These are phyloP conservation scores for Clonostachys byssicola DNA, from an alignment of 2,329 filamentous ascomycete genomes.

Conservation along the genomic window DNA sequence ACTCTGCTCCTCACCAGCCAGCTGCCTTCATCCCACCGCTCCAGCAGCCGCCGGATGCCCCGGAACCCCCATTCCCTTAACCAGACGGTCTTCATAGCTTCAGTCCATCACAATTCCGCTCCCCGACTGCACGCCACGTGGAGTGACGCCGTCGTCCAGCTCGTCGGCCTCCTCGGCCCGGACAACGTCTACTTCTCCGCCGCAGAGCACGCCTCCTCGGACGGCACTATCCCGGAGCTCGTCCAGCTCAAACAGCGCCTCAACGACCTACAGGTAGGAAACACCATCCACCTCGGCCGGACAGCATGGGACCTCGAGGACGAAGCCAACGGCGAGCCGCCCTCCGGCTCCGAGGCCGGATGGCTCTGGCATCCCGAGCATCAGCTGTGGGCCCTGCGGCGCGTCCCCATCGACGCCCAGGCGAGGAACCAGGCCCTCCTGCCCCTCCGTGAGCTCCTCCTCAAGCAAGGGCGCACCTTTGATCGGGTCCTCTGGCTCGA, in stretches of 20 bases:
- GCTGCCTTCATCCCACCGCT: neutral
- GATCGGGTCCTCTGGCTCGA: constrained; percentile 58
- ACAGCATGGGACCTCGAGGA: constrained; percentile 41
- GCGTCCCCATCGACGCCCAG: constrained; percentile 65
- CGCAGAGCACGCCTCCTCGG: constrained; percentile 65
- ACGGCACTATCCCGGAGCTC: constrained; percentile 63
- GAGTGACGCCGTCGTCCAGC: constrained; percentile 54
- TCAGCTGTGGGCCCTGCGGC: constrained; percentile 44
- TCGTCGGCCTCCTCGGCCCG: constrained; percentile 52
- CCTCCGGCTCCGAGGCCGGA: neutral
- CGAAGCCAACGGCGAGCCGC: neutral
- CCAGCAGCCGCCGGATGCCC: neutral
- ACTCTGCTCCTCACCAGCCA: neutral
- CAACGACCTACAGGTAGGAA: constrained; percentile 59
- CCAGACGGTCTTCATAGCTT: constrained; percentile 56
- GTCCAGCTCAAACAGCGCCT: constrained; percentile 50
- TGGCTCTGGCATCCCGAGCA: constrained; percentile 35
- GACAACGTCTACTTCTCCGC: constrained; percentile 66
- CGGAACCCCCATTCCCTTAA: constrained; percentile 8
- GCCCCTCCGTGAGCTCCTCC: constrained; percentile 46
- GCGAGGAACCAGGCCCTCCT: constrained; percentile 59
- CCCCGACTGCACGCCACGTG: constrained; percentile 59
- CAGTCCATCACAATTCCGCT: constrained; percentile 64
- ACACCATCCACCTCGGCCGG: constrained; percentile 65
- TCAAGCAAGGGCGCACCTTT: constrained; percentile 40